A percentile compares a stretch with the other conserved stretches of the same genome.
Conservation (phyloP, 176 grass and related monocot species). For the Panicum miliaceum region DNA sequence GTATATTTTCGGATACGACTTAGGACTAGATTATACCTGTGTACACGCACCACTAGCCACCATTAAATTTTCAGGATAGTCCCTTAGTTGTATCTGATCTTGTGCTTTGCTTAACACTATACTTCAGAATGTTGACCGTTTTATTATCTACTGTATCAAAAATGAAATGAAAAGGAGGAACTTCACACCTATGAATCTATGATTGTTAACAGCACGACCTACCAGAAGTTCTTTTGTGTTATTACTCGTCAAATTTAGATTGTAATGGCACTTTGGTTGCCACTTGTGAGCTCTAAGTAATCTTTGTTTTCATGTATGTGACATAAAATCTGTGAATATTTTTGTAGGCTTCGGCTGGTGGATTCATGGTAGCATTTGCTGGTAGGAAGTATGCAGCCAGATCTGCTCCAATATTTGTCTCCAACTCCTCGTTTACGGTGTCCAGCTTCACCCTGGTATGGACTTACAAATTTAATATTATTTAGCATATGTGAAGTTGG, state of each 20-base stretch:
- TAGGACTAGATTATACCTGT: not conserved
- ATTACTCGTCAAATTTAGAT: not conserved
- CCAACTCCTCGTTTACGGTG: slow-evolving; percentile 65
- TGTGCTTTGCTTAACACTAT: not conserved
- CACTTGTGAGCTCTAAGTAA: not conserved
- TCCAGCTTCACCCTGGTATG: slow-evolving; percentile 97
- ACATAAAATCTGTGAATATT: slow-evolving; percentile 31
- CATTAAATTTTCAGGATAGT: not conserved
- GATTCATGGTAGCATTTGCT: slow-evolving; percentile 98
- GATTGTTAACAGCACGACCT: not conserved
- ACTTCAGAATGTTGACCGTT: not conserved
- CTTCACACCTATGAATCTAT: not conserved
- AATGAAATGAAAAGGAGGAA: not conserved
- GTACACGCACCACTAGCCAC: not conserved
- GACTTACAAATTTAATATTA: slow-evolving; percentile 14
- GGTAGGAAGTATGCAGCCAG: slow-evolving; percentile 90
- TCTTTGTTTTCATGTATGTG: not conserved
- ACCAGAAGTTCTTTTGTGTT: not conserved
- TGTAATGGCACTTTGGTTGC: not conserved
- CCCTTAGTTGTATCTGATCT: not conserved
- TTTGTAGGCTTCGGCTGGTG: slow-evolving; percentile 73
- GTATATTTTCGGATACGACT: not conserved
- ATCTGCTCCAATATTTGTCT: slow-evolving; percentile 69
- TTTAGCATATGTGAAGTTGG: not conserved
- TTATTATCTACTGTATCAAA: not conserved